Evolutionary conservation across 2,329 filamentous ascomycete genomes (phyloP).

Genomic region (Tolypocladium cylindrosporum): DNA sequence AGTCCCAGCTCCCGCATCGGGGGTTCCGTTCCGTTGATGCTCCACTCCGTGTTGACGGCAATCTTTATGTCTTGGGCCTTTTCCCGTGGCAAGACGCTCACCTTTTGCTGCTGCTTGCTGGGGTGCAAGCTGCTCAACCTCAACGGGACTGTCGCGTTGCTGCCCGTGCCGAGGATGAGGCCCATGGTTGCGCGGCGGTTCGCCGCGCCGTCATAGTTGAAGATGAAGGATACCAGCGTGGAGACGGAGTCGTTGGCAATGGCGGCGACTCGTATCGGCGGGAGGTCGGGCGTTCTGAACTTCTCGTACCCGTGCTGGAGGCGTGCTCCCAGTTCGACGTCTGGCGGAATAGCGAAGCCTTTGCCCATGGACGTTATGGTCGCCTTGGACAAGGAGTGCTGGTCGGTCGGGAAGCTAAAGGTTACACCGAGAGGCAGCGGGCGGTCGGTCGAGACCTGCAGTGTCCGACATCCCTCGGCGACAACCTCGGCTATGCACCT

Average conservation of each 20-base stretch:
- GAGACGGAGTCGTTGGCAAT: conserved; percentile 78
- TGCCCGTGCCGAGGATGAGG: conserved; percentile 71
- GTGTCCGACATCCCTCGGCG: conserved; percentile 37
- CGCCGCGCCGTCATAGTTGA: conserved; percentile 51
- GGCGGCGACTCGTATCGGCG: conserved; percentile 59
- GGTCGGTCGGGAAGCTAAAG: conserved; percentile 62
- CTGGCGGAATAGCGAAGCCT: conserved; percentile 53
- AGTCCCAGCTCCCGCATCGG: conserved; percentile 54
- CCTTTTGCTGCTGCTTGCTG: conserved; percentile 45
- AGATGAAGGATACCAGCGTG: conserved; percentile 68
- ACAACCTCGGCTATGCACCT: conserved; percentile 67
- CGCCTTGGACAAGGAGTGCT: conserved; percentile 51
- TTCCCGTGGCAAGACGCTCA: conserved; percentile 37
- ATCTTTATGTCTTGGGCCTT: conserved; percentile 48
- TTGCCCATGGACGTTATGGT: conserved; percentile 61
- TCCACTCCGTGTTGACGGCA: conserved; percentile 78
- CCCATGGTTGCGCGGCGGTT: conserved; percentile 65
- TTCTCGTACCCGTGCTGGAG: conserved; percentile 49
- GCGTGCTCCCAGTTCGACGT: conserved; percentile 50
- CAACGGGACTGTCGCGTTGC: conserved; percentile 71
- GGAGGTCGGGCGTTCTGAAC: conserved; percentile 38
- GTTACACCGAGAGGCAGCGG: conserved; percentile 56
- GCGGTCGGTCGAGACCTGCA: conserved; percentile 29
- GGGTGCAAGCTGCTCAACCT: conserved; percentile 51
- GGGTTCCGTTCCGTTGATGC: conserved; percentile 63